phyloP scores from a whole-genome alignment of 2,329 filamentous ascomycete genomes.

The Fusarium pseudocircinatum region DNA sequence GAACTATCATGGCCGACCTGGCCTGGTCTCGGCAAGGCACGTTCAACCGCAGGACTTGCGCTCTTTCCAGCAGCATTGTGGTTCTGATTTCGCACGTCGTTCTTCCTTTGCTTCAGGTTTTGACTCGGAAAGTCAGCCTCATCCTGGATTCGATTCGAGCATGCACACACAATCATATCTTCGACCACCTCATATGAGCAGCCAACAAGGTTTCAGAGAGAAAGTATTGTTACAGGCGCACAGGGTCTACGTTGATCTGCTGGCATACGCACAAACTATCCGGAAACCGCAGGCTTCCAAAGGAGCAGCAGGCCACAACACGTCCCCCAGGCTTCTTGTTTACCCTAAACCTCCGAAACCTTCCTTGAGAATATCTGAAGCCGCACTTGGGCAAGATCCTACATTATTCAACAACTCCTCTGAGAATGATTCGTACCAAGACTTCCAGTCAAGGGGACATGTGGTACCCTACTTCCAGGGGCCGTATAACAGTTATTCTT shows the following conservation, averaged over 20 bases:
- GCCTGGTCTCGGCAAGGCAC: constrained; percentile 14
- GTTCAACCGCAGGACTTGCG: constrained; percentile 21
- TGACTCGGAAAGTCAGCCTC: constrained; percentile 12
- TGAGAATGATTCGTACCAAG: constrained; percentile 15
- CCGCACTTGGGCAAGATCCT: constrained; percentile 2
- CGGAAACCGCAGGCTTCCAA: constrained; percentile 60
- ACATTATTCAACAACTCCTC: constrained; percentile 3
- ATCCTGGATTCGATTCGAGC: constrained; percentile 6
- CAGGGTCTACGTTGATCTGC: constrained; percentile 75
- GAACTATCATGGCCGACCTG: constrained; percentile 26
- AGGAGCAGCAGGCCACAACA: constrained; percentile 49
- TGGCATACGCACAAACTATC: constrained; percentile 70
- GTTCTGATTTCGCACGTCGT: constrained; percentile 14
- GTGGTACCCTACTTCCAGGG: constrained; percentile 13
- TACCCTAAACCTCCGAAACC: constrained; percentile 63
- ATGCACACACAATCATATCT: constrained; percentile 9
- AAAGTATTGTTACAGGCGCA: constrained; percentile 76
- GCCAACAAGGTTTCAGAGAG: constrained; percentile 66
- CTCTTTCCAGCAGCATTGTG: constrained; percentile 13
- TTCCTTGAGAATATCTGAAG: constrained; percentile 21
- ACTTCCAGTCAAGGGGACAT: constrained; percentile 24
- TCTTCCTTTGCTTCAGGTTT: constrained; percentile 19
- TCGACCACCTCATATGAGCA: constrained; percentile 14
- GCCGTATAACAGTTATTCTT: constrained; percentile 20
- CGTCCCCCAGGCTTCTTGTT: constrained; percentile 60